phyloP scores from a whole-genome alignment of 495 filamentous ascomycete species.

The Hypomontagnella monticulosa region DNA sequence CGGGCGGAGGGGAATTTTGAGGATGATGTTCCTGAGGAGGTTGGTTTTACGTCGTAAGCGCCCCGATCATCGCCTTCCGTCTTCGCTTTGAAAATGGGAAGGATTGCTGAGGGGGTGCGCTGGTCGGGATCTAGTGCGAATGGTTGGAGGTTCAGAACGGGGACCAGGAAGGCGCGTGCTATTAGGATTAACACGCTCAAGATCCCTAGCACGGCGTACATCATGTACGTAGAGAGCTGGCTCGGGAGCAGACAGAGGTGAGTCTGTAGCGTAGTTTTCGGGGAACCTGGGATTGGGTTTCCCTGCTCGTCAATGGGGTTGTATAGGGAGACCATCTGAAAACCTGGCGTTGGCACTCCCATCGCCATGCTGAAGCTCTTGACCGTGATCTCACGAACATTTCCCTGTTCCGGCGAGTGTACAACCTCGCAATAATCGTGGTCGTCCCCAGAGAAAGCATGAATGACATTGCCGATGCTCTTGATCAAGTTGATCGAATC shows the following conservation, averaged over 20 bases:
- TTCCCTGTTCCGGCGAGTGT: conserved; percentile 71
- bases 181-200: conserved; percentile 69
- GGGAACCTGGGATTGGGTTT: conserved; percentile 58
- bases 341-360: conserved; percentile 91
- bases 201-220: conserved; percentile 71
- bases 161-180: conserved; percentile 67
- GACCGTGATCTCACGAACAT: conserved; percentile 88
- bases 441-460: conserved; percentile 95
- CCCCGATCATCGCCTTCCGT: conserved; percentile 54
- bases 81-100: conserved; percentile 60
- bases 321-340: conserved; percentile 88
- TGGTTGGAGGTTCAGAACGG: conserved; percentile 53
- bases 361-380: conserved; percentile 95
- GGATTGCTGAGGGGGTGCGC: conserved; percentile 35
- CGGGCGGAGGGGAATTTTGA: conserved; percentile 43
- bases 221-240: conserved; percentile 82
- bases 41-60: conserved; percentile 30
- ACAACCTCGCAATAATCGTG: conserved; percentile 96
- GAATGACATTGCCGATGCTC: conserved; percentile 76
- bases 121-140: conserved; percentile 56
- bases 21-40: conserved; percentile 36
- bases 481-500: conserved; percentile 78
- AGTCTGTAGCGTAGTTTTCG: conserved; percentile 74
- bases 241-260: conserved; percentile 92
- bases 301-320: conserved; percentile 81